These are phyloP conservation scores for Hypocreales sp. DNA, from an alignment of 2,329 filamentous ascomycete species.

Conservation along the genomic window DNA sequence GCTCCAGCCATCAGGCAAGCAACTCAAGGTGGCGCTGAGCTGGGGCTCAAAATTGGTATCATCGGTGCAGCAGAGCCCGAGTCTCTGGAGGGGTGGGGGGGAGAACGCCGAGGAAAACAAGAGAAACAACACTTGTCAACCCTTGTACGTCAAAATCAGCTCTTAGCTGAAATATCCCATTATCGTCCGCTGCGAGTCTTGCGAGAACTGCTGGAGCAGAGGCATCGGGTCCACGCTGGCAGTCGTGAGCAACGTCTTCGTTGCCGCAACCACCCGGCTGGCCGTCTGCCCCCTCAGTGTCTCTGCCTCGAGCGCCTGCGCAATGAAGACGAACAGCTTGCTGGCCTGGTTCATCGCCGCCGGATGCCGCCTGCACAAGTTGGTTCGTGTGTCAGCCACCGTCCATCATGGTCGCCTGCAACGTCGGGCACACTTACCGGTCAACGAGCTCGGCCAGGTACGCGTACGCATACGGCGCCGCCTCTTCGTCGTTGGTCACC, in stretches of 20 bases:
- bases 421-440: conserved; percentile 50
- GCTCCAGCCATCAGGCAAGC: too few species aligned
- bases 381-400: conserved; percentile 11
- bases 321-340: conserved; percentile 73
- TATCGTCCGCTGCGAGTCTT: conserved; percentile 68
- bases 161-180: conserved; percentile 59
- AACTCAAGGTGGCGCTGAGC: too few species aligned
- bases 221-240: conserved; percentile 63
- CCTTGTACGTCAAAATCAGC: too few species aligned
- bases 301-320: conserved; percentile 78
- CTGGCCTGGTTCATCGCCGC: conserved; percentile 61
- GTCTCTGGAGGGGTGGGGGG: too few species aligned
- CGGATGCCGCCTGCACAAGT: conserved; percentile 81
- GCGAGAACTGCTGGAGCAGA: conserved; percentile 58
- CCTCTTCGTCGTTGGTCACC: conserved; percentile 90
- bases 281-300: conserved; percentile 77
- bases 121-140: too few species aligned
- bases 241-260: conserved; percentile 60
- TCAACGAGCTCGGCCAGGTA: conserved; percentile 87
- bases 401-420: neutral
- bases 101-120: too few species aligned
- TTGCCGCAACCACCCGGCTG: conserved; percentile 57
- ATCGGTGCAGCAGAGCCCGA: too few species aligned
- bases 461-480: conserved; percentile 86
- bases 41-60: too few species aligned